Percentiles rank a stretch among this genome's conserved stretches.
These are phyloP conservation scores for Fomes fomentarius DNA, from an alignment of 1,284 basidiomycete species.

Conservation along the genomic window DNA sequence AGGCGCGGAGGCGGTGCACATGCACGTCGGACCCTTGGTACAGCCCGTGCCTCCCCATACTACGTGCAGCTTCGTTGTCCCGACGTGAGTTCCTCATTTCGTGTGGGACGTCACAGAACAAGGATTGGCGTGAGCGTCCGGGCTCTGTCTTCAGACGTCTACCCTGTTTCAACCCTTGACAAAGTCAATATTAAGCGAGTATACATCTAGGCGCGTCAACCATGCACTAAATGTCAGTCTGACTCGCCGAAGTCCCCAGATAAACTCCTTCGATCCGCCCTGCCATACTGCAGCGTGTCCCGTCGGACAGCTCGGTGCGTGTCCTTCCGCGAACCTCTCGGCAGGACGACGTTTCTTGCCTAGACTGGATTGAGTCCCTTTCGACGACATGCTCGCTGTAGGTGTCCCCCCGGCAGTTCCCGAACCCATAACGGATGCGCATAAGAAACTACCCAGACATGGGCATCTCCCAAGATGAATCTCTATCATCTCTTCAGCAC, in stretches of 20 bases:
- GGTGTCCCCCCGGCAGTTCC: not conserved
- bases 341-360: not conserved
- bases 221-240: conserved; percentile 14
- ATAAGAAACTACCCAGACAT: conserved; percentile 16
- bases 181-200: conserved; percentile 9
- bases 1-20: not conserved
- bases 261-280: conserved; percentile 13
- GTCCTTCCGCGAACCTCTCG: not conserved
- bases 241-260: conserved; percentile 1
- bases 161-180: not conserved
- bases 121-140: not conserved
- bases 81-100: not conserved
- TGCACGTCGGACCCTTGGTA: too few relatives aligned
- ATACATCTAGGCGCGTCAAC: conserved; percentile 13
- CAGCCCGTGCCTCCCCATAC: too few relatives aligned
- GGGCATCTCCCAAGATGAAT: conserved; percentile 16
- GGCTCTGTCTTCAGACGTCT: not conserved
- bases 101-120: not conserved
- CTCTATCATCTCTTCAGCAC: conserved; percentile 9
- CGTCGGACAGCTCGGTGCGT: conserved; percentile 8
- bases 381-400: conserved; percentile 1
- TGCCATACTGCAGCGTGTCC: conserved; percentile 19
- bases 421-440: conserved; percentile 9
- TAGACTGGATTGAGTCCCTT: not conserved
- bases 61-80: too few relatives aligned